phyloP scores from a whole-genome alignment of 1,284 basidiomycete genomes.

The Boletus smithii region DNA sequence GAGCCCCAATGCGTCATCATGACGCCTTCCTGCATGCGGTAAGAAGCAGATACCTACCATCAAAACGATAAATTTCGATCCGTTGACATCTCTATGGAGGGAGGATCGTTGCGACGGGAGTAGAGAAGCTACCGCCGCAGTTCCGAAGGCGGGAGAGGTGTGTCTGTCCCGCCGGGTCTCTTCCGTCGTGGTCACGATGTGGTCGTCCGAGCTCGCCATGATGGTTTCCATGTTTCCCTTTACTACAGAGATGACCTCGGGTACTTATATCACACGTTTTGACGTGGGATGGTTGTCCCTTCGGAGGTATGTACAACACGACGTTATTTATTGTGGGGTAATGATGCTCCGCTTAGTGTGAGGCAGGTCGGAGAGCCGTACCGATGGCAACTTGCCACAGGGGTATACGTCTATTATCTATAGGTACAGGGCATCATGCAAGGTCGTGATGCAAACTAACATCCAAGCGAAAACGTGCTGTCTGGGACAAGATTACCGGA shows the following conservation, averaged over 20 bases:
- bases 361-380: no score
- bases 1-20: no score
- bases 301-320: background rate
- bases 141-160: no score
- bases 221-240: background rate
- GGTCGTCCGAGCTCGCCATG: background rate
- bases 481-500: background rate
- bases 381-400: background rate
- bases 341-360: no score
- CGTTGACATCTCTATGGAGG: background rate
- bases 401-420: background rate
- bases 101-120: background rate
- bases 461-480: no score
- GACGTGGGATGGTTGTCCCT: background rate
- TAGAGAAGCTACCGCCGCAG: background rate
- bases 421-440: background rate
- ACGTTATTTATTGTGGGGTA: no score
- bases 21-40: no score
- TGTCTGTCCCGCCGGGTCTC: background rate
- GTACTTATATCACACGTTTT: background rate
- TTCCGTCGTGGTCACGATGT: background rate
- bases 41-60: conserved; percentile 39
- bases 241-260: no score
- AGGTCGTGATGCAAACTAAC: no score
- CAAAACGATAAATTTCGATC: conserved; percentile 41